These are phyloP conservation scores for Elasticomyces elasticus DNA, from an alignment of 495 filamentous ascomycete genomes.

Conservation along the genomic window DNA sequence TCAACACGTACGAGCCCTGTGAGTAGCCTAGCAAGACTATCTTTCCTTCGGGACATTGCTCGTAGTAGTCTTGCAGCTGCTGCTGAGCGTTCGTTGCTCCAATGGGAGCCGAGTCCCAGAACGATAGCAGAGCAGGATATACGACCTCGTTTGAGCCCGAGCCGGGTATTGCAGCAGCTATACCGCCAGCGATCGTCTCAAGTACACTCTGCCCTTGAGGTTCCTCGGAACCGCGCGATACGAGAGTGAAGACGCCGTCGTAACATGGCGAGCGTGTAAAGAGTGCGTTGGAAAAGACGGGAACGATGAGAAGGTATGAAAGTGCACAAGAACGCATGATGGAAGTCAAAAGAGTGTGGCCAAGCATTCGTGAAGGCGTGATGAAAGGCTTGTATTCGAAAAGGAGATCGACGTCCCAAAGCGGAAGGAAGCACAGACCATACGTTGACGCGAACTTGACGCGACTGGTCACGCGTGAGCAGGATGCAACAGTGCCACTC, in stretches of 20 bases:
- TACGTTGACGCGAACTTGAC: no score
- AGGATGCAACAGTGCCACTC: no score
- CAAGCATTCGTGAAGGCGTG: no score
- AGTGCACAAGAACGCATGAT: not conserved
- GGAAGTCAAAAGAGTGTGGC: no score
- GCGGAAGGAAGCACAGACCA: no score
- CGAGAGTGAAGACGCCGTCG: not conserved
- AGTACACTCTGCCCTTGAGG: not conserved
- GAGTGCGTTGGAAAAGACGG: not conserved
- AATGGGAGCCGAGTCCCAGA: not conserved
- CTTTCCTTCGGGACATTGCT: not conserved
- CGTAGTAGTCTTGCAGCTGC: slow-evolving; percentile 2
- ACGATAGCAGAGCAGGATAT: not conserved
- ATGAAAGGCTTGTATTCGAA: no score
- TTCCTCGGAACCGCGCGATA: not conserved
- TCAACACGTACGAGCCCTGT: not conserved
- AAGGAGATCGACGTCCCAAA: no score
- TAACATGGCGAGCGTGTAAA: not conserved
- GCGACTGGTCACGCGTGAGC: no score
- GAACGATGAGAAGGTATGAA: not conserved
- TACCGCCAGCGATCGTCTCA: not conserved
- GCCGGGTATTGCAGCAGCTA: not conserved
- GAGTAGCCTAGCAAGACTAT: slow-evolving; percentile 2
- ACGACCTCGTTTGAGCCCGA: slow-evolving; percentile 4
- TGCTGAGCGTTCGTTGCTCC: not conserved